Conservation (phyloP, 345 rosid species). For the Combretum micranthum region DNA sequence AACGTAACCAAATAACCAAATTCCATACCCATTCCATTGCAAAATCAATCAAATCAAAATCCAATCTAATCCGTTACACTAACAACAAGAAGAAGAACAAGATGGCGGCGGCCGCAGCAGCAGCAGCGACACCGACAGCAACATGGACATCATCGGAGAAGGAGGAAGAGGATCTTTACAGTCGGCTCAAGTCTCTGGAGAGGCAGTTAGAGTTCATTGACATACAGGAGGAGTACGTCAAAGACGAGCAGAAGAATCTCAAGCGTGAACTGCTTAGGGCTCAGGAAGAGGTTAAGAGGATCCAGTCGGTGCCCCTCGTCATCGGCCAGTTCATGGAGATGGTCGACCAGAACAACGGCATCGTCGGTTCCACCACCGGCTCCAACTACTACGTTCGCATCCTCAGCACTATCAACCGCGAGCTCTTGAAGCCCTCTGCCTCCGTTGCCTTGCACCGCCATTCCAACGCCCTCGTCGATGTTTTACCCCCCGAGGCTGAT, state of each 20-base stretch:
- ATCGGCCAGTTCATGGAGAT: constrained; percentile 99
- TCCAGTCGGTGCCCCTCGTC: constrained; percentile 92
- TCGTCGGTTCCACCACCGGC: constrained; percentile 98
- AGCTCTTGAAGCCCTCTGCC: constrained; percentile 90
- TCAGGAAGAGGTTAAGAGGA: constrained; percentile 96
- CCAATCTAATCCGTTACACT: no score
- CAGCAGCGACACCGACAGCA: no score
- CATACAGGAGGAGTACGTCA: constrained; percentile 91
- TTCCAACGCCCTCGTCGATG: constrained; percentile 94
- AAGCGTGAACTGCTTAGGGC: constrained; percentile 87
- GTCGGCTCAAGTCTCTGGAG: constrained; percentile 65
- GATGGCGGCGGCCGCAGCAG: no score
- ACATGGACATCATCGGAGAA: no score
- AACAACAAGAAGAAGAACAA: no score
- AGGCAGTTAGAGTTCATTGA: constrained; percentile 88
- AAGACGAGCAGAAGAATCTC: constrained; percentile 93
- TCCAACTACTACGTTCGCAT: constrained; percentile 94
- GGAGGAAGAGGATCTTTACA: constrained; percentile 87
- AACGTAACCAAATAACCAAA: no score
- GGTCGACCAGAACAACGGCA: constrained; percentile 98
- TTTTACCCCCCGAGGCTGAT: constrained; percentile 97
- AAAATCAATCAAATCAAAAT: no score
- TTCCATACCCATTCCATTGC: no score
- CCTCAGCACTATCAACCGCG: constrained; percentile 88
- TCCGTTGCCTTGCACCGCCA: constrained; percentile 98